Percentiles rank a stretch among this genome's conserved stretches.
These are phyloP conservation scores for Quercus variabilis DNA, from an alignment of 306 rosid genomes.

Conservation along the genomic window DNA sequence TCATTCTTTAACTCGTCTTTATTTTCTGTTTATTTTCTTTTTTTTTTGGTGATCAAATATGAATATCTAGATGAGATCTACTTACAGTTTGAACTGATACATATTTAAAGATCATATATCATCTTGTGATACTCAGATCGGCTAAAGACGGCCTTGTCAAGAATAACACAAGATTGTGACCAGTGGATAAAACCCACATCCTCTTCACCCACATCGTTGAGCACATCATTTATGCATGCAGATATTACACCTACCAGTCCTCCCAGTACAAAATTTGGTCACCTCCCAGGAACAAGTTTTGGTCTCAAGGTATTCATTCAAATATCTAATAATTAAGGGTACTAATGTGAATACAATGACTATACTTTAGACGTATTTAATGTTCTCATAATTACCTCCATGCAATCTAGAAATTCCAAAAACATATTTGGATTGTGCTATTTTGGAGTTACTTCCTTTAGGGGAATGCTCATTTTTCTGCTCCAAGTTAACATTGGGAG, in stretches of 20 bases:
- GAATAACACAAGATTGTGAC: conserved; percentile 80
- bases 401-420: background rate
- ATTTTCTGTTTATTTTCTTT: background rate
- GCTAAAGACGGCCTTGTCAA: conserved; percentile 80
- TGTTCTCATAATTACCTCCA: background rate
- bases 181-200: conserved; percentile 69
- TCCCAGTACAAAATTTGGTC: conserved; percentile 49
- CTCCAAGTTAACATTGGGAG: background rate
- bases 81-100: conserved; percentile 27
- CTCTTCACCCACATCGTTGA: conserved; percentile 56
- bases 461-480: background rate
- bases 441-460: background rate
- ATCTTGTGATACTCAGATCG: conserved; percentile 58
- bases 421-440: background rate
- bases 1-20: background rate
- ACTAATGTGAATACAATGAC: background rate
- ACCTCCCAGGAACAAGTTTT: conserved; percentile 45
- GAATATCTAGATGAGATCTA: conserved; percentile 5
- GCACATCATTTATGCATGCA: conserved; percentile 48
- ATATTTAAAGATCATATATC: conserved; percentile 20
- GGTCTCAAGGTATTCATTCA: conserved; percentile 74
- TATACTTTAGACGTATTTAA: background rate
- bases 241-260: conserved; percentile 67
- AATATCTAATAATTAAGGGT: background rate
- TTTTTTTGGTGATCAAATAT: background rate